Conservation (phyloP, 129 eudicot species). For the Pseudognaphalium luteoalbum region DNA sequence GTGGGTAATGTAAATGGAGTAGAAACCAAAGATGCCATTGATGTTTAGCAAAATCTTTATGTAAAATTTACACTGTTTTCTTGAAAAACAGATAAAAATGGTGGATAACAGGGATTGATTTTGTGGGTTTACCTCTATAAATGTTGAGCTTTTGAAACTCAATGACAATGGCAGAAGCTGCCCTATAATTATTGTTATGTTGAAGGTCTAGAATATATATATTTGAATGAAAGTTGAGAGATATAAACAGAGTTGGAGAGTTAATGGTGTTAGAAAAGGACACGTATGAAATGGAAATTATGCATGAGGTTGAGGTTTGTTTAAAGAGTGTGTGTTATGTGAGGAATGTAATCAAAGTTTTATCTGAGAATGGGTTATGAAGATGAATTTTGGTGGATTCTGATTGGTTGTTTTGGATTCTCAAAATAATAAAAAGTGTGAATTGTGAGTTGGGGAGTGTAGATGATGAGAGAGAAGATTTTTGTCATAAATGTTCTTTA, state of each 20-base stretch:
- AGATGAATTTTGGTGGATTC: conserved; percentile 68
- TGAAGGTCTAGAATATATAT: conserved; percentile 19
- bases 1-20: conserved; percentile 75
- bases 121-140: neutral
- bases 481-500: conserved; percentile 25
- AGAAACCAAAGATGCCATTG: conserved; percentile 83
- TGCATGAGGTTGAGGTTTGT: conserved; percentile 67
- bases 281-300: conserved; percentile 54
- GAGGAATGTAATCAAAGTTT: conserved; percentile 30
- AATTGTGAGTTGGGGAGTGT: conserved; percentile 29
- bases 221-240: conserved; percentile 21
- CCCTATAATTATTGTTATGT: conserved; percentile 10
- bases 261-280: conserved; percentile 61
- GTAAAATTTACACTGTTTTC: neutral
- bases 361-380: conserved; percentile 40
- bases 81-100: conserved; percentile 32
- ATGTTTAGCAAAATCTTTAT: neutral
- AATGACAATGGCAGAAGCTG: conserved; percentile 15
- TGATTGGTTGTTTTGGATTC: conserved; percentile 86
- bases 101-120: neutral
- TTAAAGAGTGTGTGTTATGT: conserved; percentile 37
- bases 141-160: conserved; percentile 26
- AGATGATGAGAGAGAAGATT: conserved; percentile 44
- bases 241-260: conserved; percentile 20
- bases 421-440: conserved; percentile 7